Percentiles rank a stretch among this genome's conserved stretches.
phyloP scores from a whole-genome alignment of 2,329 filamentous ascomycete species.

The Lachnum nothofagi region DNA sequence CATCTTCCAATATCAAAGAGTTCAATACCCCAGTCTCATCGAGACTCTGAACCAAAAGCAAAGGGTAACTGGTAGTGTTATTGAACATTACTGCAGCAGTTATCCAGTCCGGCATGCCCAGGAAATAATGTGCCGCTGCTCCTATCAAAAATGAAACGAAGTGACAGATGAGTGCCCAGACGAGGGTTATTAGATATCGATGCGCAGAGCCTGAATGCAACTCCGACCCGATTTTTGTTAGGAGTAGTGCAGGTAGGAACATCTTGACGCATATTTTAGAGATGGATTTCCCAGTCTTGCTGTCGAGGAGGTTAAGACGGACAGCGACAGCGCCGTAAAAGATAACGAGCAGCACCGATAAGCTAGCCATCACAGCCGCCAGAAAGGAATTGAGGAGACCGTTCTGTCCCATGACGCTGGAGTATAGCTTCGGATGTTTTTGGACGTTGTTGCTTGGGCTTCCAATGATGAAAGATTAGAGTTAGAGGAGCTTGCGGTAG shows the following conservation, averaged over 20 bases:
- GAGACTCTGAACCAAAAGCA: slow-evolving; percentile 40
- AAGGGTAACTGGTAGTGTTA: slow-evolving; percentile 44
- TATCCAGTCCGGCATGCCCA: slow-evolving; percentile 44
- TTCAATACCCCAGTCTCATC: slow-evolving; percentile 47
- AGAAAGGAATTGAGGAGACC: slow-evolving; percentile 1
- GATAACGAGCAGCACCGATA: neutral
- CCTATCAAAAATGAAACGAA: slow-evolving; percentile 39
- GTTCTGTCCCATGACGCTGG: neutral
- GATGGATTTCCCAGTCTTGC: neutral
- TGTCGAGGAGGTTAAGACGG: neutral
- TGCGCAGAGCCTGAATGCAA: neutral
- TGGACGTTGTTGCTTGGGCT: neutral
- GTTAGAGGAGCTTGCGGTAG: neutral
- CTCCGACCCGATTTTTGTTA: neutral
- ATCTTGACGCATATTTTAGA: slow-evolving; percentile 2
- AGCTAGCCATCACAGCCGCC: neutral
- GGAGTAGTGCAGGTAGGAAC: neutral
- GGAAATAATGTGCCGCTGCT: slow-evolving; percentile 32
- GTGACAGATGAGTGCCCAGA: slow-evolving; percentile 41
- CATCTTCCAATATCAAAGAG: slow-evolving; percentile 39
- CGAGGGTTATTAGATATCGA: slow-evolving; percentile 29
- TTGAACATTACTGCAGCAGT: slow-evolving; percentile 45
- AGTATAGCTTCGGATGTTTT: neutral
- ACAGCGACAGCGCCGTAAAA: neutral
- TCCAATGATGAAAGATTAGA: too few relatives aligned